A percentile compares a stretch with the other conserved stretches of the same genome.
phyloP scores from a whole-genome alignment of 1,139 yeast genomes.

The Taphrina flavorubra region DNA sequence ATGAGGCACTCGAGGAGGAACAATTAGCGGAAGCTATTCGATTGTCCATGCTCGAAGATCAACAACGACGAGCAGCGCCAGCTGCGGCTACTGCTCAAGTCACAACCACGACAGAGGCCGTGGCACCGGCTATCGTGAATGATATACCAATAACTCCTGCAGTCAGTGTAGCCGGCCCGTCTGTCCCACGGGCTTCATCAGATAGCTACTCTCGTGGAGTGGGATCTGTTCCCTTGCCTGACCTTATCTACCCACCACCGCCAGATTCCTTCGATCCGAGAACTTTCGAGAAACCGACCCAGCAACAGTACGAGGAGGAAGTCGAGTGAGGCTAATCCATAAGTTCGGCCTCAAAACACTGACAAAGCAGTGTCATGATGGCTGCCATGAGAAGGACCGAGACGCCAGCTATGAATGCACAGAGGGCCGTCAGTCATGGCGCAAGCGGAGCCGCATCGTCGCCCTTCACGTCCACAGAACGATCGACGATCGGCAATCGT shows the following conservation, averaged over 20 bases:
- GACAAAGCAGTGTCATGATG: constrained; percentile 14
- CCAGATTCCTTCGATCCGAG: constrained; percentile 29
- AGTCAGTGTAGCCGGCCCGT: constrained; percentile 20
- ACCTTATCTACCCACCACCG: constrained; percentile 35
- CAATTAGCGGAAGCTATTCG: constrained; percentile 61
- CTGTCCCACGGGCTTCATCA: constrained; percentile 15
- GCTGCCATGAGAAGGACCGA: constrained; percentile 7
- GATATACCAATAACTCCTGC: constrained; percentile 5
- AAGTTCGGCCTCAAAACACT: background rate
- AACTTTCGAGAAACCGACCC: constrained; percentile 6
- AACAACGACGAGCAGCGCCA: constrained; percentile 55
- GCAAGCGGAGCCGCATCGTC: background rate
- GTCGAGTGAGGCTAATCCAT: constrained; percentile 12
- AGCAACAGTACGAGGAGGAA: constrained; percentile 16
- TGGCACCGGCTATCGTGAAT: background rate
- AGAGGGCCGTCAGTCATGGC: constrained; percentile 14
- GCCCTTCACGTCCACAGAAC: background rate
- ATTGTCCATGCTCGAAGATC: constrained; percentile 72
- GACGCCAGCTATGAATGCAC: constrained; percentile 10
- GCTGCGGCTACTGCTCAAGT: background rate
- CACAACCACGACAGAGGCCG: background rate
- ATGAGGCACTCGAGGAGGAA: constrained; percentile 33
- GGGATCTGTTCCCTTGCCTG: constrained; percentile 30
- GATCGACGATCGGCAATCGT: background rate
- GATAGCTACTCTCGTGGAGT: constrained; percentile 18